Base-by-base conservation (phyloP, 495 filamentous ascomycete species). In the Penicillium pancosmium region DNA sequence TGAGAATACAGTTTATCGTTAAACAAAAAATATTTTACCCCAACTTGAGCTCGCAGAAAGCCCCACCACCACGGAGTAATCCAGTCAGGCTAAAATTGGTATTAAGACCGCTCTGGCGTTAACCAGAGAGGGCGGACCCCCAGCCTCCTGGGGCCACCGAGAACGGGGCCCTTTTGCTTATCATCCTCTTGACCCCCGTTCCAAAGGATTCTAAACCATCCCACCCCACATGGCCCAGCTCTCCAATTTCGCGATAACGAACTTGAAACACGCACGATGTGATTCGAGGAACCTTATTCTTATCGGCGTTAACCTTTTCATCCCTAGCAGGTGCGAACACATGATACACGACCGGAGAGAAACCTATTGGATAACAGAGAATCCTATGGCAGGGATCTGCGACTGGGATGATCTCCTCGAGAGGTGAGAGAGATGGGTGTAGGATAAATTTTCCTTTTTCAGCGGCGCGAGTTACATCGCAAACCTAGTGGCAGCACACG, bases 381-480 rank as follows among this genome's bases (percentile, higher is more conserved):
- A n/a, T 15, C 27, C 12, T 46, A 18, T 52, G 40, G 19, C 43
- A 46, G 51, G 41, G 62, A 61, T 65, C 57, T 38, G 40, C 57
- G 25, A 50, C 53, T 53, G 18, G 52, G 43, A 25, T 57, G 18
- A 21, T 46, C 25, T 31, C 19, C 13, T 38, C 3, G 35, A 33
- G 34, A 27, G 31, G 21, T 38, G 36, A 25, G n/a, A 13, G 18
- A 34, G 49, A 40, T 23, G 15, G n/a, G 36, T 49, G 19, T 13
- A 33, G 65, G 65, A 64, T 62, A 56, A 18, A 50, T 62, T 68
- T 65, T 38, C 65, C 62, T 34, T 51, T 67, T 68, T 55, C 13
- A 64, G 65, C 23, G 50, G 31, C 11, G 36, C 36, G 12, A 57
- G 57, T 60, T 57, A 57, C 62, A 60, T 60, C 16, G 54, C 34